phyloP scores from a whole-genome alignment of 176 grass and related monocot species.

The Dendrocalamus sinicus region DNA sequence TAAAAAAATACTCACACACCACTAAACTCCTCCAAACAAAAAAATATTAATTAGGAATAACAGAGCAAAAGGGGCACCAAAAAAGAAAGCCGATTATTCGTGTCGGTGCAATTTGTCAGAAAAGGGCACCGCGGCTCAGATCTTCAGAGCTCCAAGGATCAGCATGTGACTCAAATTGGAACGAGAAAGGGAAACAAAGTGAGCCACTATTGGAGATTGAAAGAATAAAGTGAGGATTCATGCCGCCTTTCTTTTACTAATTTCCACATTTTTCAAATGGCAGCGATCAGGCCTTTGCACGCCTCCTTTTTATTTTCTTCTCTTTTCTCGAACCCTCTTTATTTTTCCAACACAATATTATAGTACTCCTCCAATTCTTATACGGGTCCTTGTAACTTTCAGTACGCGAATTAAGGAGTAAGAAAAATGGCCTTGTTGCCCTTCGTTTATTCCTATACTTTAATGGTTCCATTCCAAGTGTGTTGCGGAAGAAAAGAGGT shows the following conservation, averaged over 20 bases:
- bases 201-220: neutral
- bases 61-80: neutral
- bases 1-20: too few species aligned
- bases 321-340: too few species aligned
- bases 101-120: slow-evolving; percentile 36
- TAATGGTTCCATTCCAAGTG: too few species aligned
- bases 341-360: too few species aligned
- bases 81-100: neutral
- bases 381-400: too few species aligned
- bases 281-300: neutral
- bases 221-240: neutral
- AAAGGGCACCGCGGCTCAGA: neutral
- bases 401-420: too few species aligned
- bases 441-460: too few species aligned
- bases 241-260: neutral
- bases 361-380: too few species aligned
- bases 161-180: neutral
- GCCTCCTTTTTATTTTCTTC: neutral
- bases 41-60: neutral
- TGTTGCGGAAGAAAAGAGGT: too few species aligned
- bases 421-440: too few species aligned
- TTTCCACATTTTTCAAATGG: neutral
- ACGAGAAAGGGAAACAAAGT: neutral
- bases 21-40: too few species aligned
- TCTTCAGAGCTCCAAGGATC: neutral